These are phyloP conservation scores for Mucuna pruriens DNA, from an alignment of 306 rosid species.

Conservation along the genomic window DNA sequence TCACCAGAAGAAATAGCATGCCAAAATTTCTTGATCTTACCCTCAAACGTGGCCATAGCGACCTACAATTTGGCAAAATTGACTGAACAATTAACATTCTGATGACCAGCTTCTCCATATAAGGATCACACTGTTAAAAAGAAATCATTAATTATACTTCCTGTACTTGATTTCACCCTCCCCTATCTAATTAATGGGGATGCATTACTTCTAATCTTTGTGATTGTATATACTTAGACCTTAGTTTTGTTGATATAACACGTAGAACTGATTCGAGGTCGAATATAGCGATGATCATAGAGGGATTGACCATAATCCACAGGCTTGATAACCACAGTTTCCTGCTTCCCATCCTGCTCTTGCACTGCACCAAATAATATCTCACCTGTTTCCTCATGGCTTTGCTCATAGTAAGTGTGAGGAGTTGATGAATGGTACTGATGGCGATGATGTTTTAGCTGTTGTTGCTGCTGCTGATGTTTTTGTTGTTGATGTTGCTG, in stretches of 20 bases:
- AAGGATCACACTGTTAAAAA: conserved; percentile 27
- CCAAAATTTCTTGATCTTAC: conserved; percentile 45
- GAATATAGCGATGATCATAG: conserved; percentile 60
- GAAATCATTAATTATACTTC: conserved; percentile 40
- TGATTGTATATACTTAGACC: conserved; percentile 51
- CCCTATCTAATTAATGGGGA: conserved; percentile 33
- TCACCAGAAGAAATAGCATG: conserved; percentile 14
- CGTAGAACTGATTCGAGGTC: conserved; percentile 46
- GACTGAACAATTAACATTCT: conserved; percentile 25
- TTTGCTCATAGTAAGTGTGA: conserved; percentile 69
- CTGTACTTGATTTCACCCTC: conserved; percentile 43
- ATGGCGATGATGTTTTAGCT: conserved; percentile 55
- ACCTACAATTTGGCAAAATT: conserved; percentile 40
- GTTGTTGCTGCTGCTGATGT: conserved; percentile 40
- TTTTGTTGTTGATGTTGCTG: conserved; percentile 38
- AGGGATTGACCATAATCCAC: conserved; percentile 62
- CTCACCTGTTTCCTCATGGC: conserved; percentile 67
- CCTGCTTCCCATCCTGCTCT: conserved; percentile 60
- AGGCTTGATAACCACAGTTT: conserved; percentile 62
- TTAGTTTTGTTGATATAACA: conserved; percentile 56
- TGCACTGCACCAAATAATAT: conserved; percentile 87
- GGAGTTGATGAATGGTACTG: conserved; percentile 65
- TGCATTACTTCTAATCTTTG: conserved; percentile 47
- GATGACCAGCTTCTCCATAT: conserved; percentile 38
- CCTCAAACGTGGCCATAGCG: conserved; percentile 26